A percentile compares a stretch with the other conserved stretches of the same genome.
These are phyloP conservation scores for Coprinellus aureogranulatus DNA, from an alignment of 768 basidiomycete genomes.

Conservation along the genomic window DNA sequence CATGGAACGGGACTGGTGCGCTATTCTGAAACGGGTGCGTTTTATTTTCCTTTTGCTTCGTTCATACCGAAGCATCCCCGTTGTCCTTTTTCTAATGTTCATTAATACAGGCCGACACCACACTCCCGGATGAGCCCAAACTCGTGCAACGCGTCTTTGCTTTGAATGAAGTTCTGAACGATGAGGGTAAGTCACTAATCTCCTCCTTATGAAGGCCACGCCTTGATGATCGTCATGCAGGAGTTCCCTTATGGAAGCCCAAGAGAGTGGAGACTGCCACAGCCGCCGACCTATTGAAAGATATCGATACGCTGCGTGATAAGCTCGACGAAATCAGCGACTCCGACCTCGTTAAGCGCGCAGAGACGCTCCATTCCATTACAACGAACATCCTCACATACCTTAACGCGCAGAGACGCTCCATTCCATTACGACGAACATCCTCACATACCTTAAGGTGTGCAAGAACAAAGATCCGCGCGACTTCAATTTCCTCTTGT, in stretches of 20 bases:
- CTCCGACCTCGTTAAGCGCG: neutral
- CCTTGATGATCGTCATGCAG: neutral
- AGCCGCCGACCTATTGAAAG: neutral
- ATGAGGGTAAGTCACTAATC: neutral
- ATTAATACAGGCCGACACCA: neutral
- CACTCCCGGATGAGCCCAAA: neutral
- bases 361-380: slow-evolving; percentile 4
- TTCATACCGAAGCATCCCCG: neutral
- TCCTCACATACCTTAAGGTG: too few relatives aligned
- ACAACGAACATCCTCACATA: slow-evolving; percentile 7
- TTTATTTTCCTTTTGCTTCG: too few relatives aligned
- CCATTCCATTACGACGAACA: too few relatives aligned
- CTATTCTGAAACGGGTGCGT: neutral
- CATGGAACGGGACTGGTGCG: neutral
- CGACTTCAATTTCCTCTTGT: slow-evolving; percentile 1
- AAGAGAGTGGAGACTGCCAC: neutral
- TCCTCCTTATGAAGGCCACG: neutral
- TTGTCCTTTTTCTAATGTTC: neutral
- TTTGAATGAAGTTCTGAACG: neutral
- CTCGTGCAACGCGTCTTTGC: neutral
- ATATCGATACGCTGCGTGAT: slow-evolving; percentile 5
- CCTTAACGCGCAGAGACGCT: too few relatives aligned
- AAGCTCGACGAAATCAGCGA: slow-evolving; percentile 2
- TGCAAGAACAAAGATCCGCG: neutral
- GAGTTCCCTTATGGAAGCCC: slow-evolving; percentile 2